Conservation (phyloP, 306 rosid species). For the Gastrolobium villosum region DNA sequence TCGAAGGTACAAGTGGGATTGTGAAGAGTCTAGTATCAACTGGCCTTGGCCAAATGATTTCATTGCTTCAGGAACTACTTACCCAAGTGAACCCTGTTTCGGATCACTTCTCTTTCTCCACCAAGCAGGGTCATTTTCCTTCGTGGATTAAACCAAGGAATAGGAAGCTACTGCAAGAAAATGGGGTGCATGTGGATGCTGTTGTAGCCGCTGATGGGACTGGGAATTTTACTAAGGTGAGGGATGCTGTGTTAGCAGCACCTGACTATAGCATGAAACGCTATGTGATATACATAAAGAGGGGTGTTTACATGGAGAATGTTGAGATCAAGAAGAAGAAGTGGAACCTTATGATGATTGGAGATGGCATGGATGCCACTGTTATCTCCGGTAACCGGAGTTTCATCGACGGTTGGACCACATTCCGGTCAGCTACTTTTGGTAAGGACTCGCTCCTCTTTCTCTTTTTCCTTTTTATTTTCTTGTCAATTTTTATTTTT, state of each 20-base stretch:
- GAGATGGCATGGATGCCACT: constrained; percentile 81
- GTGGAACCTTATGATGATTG: constrained; percentile 90
- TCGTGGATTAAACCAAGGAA: constrained; percentile 68
- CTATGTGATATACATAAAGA: constrained; percentile 73
- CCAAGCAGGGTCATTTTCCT: constrained; percentile 53
- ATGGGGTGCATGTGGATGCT: constrained; percentile 54
- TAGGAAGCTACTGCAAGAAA: constrained; percentile 59
- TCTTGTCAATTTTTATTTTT: neutral
- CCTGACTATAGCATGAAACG: constrained; percentile 78
- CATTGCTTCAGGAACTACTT: constrained; percentile 64
- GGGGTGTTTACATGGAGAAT: constrained; percentile 73
- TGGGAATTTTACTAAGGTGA: constrained; percentile 71
- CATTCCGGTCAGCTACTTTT: constrained; percentile 91
- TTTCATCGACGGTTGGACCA: constrained; percentile 88
- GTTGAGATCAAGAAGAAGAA: constrained; percentile 97
- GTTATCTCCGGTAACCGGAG: constrained; percentile 76
- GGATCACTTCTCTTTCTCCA: neutral
- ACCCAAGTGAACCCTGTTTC: constrained; percentile 63
- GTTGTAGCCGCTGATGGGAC: constrained; percentile 77
- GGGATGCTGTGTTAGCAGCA: constrained; percentile 74
- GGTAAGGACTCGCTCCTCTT: constrained; percentile 53
- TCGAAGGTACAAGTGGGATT: constrained; percentile 80
- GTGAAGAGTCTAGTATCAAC: constrained; percentile 58
- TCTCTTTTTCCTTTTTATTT: too few species aligned
- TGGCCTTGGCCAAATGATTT: constrained; percentile 66